A percentile compares a stretch with the other conserved stretches of the same genome.
Evolutionary conservation across 768 basidiomycete genomes (phyloP).

Genomic region (Trichaptum fuscoviolaceum): DNA sequence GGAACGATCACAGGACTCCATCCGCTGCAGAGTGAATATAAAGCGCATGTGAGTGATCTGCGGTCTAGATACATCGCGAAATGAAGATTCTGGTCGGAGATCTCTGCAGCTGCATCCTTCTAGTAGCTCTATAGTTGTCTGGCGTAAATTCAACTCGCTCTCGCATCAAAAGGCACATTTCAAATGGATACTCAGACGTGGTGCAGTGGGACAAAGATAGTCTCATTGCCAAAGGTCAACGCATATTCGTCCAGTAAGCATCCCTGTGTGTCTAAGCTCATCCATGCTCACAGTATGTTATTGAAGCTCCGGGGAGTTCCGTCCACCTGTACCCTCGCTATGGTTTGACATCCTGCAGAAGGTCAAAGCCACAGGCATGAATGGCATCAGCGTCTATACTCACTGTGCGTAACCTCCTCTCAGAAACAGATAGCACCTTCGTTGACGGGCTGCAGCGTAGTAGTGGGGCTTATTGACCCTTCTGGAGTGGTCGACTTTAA

Average conservation of each 20-base stretch:
- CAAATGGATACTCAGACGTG: conserved; percentile 19
- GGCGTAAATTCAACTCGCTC: background rate
- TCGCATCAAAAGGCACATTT: background rate
- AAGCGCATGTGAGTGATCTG: too few species aligned
- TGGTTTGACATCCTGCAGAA: conserved; percentile 85
- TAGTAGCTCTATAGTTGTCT: background rate
- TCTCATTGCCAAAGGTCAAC: conserved; percentile 60
- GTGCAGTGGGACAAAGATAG: conserved; percentile 67
- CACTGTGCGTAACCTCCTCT: conserved; percentile 37
- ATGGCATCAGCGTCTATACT: conserved; percentile 70
- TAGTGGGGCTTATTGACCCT: conserved; percentile 68
- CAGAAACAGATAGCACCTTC: conserved; percentile 3
- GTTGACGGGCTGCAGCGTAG: background rate
- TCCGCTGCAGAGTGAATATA: too few species aligned
- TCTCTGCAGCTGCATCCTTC: background rate
- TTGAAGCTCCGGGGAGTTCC: conserved; percentile 74
- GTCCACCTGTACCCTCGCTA: conserved; percentile 70
- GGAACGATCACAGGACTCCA: too few species aligned
- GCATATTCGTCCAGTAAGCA: conserved; percentile 65
- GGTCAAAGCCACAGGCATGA: conserved; percentile 74
- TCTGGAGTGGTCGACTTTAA: conserved; percentile 70
- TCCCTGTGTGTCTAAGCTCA: background rate
- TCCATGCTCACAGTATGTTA: background rate
- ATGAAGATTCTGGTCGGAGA: background rate
- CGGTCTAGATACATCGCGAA: background rate